Conservation (phyloP, 352 stramenopile species). For the Pythium dissimile region DNA sequence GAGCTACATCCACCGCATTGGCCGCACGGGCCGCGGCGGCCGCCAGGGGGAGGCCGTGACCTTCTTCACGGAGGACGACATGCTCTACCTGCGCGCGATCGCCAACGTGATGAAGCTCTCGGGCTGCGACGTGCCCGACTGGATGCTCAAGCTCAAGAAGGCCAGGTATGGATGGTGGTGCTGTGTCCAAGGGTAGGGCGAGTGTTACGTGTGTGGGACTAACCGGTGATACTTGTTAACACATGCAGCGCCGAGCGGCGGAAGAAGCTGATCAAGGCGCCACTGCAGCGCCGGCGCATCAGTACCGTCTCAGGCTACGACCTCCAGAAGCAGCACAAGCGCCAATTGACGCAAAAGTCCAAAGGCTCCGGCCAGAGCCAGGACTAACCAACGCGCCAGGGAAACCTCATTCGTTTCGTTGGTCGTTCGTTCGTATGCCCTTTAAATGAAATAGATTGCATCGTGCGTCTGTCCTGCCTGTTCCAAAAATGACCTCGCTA, state of each 20-base stretch:
- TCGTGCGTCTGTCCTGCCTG: neutral
- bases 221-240: too few relatives aligned
- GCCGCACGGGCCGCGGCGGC: constrained; percentile 92
- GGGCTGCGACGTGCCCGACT: constrained; percentile 96
- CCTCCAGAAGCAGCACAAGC: constrained; percentile 80
- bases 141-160: constrained; percentile 97
- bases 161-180: constrained; percentile 40
- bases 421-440: neutral
- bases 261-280: constrained; percentile 81
- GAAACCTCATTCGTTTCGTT: too few relatives aligned
- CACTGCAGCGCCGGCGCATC: constrained; percentile 66
- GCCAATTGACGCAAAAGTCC: constrained; percentile 32
- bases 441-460: neutral
- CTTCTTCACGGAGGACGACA: constrained; percentile 97
- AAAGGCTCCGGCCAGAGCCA: neutral
- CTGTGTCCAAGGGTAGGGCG: neutral
- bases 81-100: constrained; percentile 93
- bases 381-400: too few relatives aligned
- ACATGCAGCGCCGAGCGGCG: constrained; percentile 52
- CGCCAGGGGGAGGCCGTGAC: constrained; percentile 94
- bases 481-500: neutral
- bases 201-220: neutral
- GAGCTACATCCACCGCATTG: constrained; percentile 98
- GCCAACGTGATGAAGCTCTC: constrained; percentile 99
- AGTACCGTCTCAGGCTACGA: constrained; percentile 87